Conservation (phyloP, 345 rosid genomes). For the Microcos paniculata region DNA sequence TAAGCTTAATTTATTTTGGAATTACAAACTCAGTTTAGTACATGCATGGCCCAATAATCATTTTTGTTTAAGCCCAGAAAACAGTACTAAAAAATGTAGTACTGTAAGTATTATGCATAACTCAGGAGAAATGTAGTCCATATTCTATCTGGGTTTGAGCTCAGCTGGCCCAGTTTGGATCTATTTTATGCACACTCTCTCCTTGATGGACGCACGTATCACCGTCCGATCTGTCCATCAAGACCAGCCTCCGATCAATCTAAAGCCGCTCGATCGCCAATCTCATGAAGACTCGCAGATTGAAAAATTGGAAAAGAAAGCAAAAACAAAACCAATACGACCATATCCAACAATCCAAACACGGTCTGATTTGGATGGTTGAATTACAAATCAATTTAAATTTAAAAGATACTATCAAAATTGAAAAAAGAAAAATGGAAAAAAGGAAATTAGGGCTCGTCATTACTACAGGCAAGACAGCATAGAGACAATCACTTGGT, state of each 20-base stretch:
- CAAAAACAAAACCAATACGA: background rate
- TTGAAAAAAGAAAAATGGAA: background rate
- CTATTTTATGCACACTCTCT: background rate
- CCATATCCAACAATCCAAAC: background rate
- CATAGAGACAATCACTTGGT: background rate
- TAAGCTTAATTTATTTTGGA: too few relatives aligned
- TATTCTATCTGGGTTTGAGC: background rate
- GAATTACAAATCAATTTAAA: background rate
- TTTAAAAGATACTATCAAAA: background rate
- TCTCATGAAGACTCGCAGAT: background rate
- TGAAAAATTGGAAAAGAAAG: background rate
- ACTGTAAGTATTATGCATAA: background rate
- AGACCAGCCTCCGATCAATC: background rate
- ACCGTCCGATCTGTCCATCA: background rate
- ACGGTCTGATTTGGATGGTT: background rate
- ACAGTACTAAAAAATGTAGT: background rate
- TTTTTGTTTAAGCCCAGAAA: background rate
- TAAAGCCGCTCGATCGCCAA: background rate
- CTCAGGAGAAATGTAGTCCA: background rate
- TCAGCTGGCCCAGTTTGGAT: background rate
- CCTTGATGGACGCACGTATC: background rate
- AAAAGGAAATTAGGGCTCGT: slow-evolving; percentile 18
- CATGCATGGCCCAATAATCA: slow-evolving; percentile 17
- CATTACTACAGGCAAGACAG: background rate
- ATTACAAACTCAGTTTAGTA: too few relatives aligned